A percentile compares a stretch with the other conserved stretches of the same genome.
Conservation (phyloP, 2,329 filamentous ascomycete genomes). For the Keithomyces neogunnii region DNA sequence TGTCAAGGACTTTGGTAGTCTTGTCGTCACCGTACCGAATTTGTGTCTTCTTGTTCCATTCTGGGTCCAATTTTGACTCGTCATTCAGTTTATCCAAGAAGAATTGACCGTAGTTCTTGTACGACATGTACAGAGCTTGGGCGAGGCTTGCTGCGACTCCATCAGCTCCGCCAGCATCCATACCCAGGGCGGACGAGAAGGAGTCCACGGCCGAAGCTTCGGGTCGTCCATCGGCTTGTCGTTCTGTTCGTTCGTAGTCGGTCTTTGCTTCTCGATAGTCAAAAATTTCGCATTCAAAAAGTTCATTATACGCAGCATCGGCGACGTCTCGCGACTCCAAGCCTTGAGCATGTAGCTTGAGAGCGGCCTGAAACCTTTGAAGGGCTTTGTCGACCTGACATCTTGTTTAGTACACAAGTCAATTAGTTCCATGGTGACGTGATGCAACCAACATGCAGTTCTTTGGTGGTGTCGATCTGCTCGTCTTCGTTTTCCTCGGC, state of each 20-base stretch:
- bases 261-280: slow-evolving; percentile 79
- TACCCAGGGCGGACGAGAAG: slow-evolving; percentile 43
- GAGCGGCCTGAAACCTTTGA: slow-evolving; percentile 83
- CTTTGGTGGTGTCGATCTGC: slow-evolving; percentile 89
- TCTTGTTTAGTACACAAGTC: not conserved
- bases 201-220: slow-evolving; percentile 31
- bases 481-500: slow-evolving; percentile 85
- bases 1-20: slow-evolving; percentile 40
- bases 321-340: slow-evolving; percentile 68
- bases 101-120: slow-evolving; percentile 95
- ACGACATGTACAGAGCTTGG: slow-evolving; percentile 84
- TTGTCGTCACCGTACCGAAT: slow-evolving; percentile 21
- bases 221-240: slow-evolving; percentile 41
- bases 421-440: no score
- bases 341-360: slow-evolving; percentile 88
- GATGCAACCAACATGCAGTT: slow-evolving; percentile 59
- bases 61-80: slow-evolving; percentile 37
- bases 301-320: slow-evolving; percentile 67
- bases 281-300: slow-evolving; percentile 92
- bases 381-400: slow-evolving; percentile 81
- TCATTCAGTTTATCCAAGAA: slow-evolving; percentile 56
- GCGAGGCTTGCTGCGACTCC: slow-evolving; percentile 72
- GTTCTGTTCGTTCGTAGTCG: slow-evolving; percentile 68
- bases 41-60: slow-evolving; percentile 27
- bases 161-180: slow-evolving; percentile 56